A percentile compares a stretch with the other conserved stretches of the same genome.
phyloP scores from a whole-genome alignment of 768 basidiomycete species.

The Tylopilus plumbeoviolaceoides region DNA sequence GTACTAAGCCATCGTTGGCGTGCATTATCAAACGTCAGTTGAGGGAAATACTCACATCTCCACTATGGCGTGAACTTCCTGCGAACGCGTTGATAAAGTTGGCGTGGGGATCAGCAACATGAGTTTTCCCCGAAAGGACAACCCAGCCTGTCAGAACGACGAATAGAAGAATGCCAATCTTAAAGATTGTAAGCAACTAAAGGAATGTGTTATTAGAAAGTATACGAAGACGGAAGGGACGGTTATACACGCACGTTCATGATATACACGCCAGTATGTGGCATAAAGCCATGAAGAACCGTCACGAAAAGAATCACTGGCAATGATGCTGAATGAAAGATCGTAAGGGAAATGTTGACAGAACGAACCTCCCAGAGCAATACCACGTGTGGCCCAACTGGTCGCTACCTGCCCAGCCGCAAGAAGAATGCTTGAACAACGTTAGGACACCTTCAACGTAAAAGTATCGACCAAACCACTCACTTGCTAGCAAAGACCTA shows the following conservation, averaged over 20 bases:
- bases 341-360: no score
- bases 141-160: neutral
- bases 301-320: neutral
- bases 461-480: neutral
- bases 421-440: neutral
- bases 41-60: slow-evolving; percentile 34
- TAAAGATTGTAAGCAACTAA: neutral
- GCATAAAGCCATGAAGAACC: neutral
- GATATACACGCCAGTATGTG: neutral
- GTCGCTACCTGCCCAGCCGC: neutral
- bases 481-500: slow-evolving; percentile 34
- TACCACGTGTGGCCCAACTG: neutral
- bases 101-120: neutral
- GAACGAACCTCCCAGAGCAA: neutral
- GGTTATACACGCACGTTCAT: neutral
- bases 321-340: neutral
- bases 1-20: slow-evolving; percentile 36
- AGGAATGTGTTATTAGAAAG: neutral
- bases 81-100: neutral
- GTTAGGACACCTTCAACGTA: neutral
- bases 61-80: slow-evolving; percentile 15
- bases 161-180: neutral
- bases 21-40: neutral
- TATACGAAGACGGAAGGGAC: neutral
- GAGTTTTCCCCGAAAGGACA: neutral